phyloP scores from a whole-genome alignment of 805 yeast species.

The Candida nanaspora region DNA sequence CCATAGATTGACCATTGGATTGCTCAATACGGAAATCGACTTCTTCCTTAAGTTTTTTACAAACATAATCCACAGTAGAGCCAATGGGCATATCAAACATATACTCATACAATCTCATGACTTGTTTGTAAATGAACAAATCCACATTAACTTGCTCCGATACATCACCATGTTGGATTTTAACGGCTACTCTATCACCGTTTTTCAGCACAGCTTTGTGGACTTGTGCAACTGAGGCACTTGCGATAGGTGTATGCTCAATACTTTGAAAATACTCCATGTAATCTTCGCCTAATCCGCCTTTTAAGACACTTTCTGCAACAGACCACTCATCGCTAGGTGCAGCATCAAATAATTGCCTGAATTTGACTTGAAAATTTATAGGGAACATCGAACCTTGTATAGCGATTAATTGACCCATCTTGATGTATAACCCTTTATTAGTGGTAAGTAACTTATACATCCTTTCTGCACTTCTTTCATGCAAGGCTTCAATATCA shows the following conservation, averaged over 20 bases:
- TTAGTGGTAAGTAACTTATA: conserved; percentile 37
- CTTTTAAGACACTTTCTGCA: conserved; percentile 32
- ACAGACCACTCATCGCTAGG: conserved; percentile 49
- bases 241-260: conserved; percentile 57
- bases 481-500: conserved; percentile 51
- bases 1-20: conserved; percentile 39
- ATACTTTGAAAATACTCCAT: conserved; percentile 33
- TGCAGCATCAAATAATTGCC: conserved; percentile 58
- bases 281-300: conserved; percentile 37
- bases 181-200: conserved; percentile 54
- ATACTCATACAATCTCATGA: conserved; percentile 46
- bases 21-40: conserved; percentile 54
- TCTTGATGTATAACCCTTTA: conserved; percentile 62
- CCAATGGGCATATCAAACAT: conserved; percentile 60
- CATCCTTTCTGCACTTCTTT: conserved; percentile 45
- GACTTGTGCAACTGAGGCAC: conserved; percentile 72
- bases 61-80: conserved; percentile 48
- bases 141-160: conserved; percentile 55
- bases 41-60: conserved; percentile 52
- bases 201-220: conserved; percentile 41
- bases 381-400: conserved; percentile 64
- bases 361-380: conserved; percentile 52
- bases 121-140: conserved; percentile 45
- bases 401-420: conserved; percentile 76
- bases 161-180: conserved; percentile 61